Conservation (phyloP, 2,329 filamentous ascomycete genomes). For the Phyllachora maydis region DNA sequence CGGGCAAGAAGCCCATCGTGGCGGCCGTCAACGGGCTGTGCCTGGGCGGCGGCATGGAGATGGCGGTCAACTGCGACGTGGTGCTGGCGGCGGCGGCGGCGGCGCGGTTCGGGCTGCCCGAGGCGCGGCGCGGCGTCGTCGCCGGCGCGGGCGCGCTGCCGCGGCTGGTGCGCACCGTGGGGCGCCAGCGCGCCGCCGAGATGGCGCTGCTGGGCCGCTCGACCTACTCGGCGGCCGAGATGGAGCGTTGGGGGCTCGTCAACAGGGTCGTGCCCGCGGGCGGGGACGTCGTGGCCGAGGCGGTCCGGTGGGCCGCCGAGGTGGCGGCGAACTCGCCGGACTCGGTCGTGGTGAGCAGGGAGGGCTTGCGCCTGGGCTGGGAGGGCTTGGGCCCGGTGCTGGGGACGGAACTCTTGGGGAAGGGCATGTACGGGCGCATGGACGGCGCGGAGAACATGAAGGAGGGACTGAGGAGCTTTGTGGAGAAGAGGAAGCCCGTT, state of each 20-base stretch:
- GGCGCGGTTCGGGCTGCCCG: constrained; percentile 48
- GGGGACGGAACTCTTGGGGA: constrained; percentile 35
- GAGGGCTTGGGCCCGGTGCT: constrained; percentile 44
- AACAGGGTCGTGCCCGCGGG: constrained; percentile 44
- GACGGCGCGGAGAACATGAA: constrained; percentile 51
- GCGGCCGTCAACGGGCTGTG: constrained; percentile 59
- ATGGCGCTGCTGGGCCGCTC: constrained; percentile 46
- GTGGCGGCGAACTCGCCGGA: constrained; percentile 54
- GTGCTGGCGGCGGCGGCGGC: constrained; percentile 36
- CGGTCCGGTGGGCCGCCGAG: constrained; percentile 37
- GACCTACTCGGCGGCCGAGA: constrained; percentile 36
- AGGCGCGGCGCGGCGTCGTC: constrained; percentile 50
- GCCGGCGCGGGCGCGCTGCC: constrained; percentile 53
- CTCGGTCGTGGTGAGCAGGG: constrained; percentile 49
- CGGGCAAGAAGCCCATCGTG: constrained; percentile 54
- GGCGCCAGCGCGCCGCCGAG: constrained; percentile 47
- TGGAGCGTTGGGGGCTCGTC: constrained; percentile 47
- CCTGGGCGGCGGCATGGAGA: constrained; percentile 60
- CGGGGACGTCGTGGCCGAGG: constrained; percentile 29
- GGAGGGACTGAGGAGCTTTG: constrained; percentile 57
- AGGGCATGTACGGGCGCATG: constrained; percentile 36
- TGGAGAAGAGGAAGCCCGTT: constrained; percentile 50
- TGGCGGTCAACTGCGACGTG: constrained; percentile 53
- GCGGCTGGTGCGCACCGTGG: constrained; percentile 43
- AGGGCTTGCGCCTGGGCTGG: constrained; percentile 54